Base-by-base conservation (phyloP, 768 basidiomycete genomes). In the Leccinum boreale region DNA sequence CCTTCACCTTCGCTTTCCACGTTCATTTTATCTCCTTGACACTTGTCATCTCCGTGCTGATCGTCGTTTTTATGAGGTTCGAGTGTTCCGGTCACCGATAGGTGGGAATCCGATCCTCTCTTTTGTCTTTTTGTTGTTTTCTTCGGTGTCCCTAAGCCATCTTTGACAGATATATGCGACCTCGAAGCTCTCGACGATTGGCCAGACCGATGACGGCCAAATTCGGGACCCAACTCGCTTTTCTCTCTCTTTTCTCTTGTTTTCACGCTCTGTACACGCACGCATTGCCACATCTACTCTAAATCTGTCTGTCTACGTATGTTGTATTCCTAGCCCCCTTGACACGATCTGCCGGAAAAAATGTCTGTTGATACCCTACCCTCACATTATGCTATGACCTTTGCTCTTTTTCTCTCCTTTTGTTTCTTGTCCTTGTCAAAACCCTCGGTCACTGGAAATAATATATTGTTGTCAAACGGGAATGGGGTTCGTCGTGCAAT, bases 61-160 rank as follows among this genome's bases (percentile, higher is more conserved):
- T 57, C 52, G 35, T 53, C 29, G 26, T 55, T 36, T 15, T 21
- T 47, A 50, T 73, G 15, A 48, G 71, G 55, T 72, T 58, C 67
- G 71, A 19, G 58, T 62, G 24, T 72, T 72, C 47, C 66, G 61
- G 44, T 72, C 71, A 29, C 71, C 71, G 28, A 72, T 72, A 55
- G 71, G 71, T 72, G 51, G 50, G 71, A 51, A 54, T 29, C 42
- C 14, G 14, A 7, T 17, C 17, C 6, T 31, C 5, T 33, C 2
- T n/a, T 33, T 10, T 46, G 23, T 35, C 17, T 7, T 50, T 23
- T 23, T 5, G 21, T 26, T 33, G 4, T 33, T 31, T 12, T n/a
- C 28, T 28, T 24, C 11, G 9, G 15, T 5, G 39, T 56, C 35
- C 35, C 53, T 60, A 36, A 55, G 8, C 51, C 57, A 42, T 59